Evolutionary conservation across 2,329 filamentous ascomycete species (phyloP).

Genomic region (Colletotrichum truncatum): DNA sequence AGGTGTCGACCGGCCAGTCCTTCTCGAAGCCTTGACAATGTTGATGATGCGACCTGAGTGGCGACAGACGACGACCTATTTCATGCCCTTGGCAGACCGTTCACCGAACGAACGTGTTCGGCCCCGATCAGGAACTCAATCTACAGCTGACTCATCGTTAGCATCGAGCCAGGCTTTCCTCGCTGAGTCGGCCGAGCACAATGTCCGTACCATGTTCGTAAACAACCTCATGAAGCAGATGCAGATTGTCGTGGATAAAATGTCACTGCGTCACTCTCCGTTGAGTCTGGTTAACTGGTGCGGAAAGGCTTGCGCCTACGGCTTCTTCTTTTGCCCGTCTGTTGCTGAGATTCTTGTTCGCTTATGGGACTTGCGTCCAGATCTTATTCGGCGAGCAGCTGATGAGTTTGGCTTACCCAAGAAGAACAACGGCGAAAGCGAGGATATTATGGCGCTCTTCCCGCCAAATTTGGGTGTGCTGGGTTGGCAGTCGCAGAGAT

Average conservation of each 20-base stretch:
- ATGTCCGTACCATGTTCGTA: slow-evolving; percentile 86
- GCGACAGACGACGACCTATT: slow-evolving; percentile 76
- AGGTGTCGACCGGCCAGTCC: slow-evolving; percentile 82
- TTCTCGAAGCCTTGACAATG: slow-evolving; percentile 80
- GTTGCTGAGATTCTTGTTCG: slow-evolving; percentile 85
- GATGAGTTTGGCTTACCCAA: slow-evolving; percentile 74
- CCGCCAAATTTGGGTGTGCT: slow-evolving; percentile 70
- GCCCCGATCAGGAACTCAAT: slow-evolving; percentile 56
- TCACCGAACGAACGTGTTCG: slow-evolving; percentile 55
- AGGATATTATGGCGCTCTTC: slow-evolving; percentile 74
- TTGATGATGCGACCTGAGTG: slow-evolving; percentile 93
- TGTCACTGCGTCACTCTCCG: slow-evolving; percentile 78
- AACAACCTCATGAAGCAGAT: slow-evolving; percentile 86
- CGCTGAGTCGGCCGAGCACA: slow-evolving; percentile 81
- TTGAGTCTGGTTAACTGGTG: slow-evolving; percentile 82
- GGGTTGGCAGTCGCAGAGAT: slow-evolving; percentile 63
- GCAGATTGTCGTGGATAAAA: slow-evolving; percentile 86
- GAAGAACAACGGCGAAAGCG: slow-evolving; percentile 63
- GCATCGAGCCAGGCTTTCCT: slow-evolving; percentile 72
- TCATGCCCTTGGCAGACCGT: slow-evolving; percentile 69
- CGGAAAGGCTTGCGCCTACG: slow-evolving; percentile 90
- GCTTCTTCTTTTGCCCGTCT: slow-evolving; percentile 91
- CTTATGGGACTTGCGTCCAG: slow-evolving; percentile 78
- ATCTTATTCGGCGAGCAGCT: slow-evolving; percentile 75
- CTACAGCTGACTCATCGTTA: slow-evolving; percentile 66